phyloP scores from a whole-genome alignment of 2,329 filamentous ascomycete genomes.

The Curvularia eragrostidis region DNA sequence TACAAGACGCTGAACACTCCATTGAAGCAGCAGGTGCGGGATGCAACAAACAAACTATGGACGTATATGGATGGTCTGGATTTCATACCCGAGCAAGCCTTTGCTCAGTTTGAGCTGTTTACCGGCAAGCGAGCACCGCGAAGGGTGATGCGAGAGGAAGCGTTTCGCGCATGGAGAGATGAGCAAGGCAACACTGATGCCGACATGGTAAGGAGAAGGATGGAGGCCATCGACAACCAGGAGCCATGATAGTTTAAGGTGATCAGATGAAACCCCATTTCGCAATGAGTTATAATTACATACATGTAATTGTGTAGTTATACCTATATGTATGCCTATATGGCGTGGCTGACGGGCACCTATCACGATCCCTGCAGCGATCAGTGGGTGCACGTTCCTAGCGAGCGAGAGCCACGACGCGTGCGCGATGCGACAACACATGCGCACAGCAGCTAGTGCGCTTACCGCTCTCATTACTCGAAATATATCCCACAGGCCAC shows the following conservation, averaged over 20 bases:
- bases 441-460: slow-evolving; percentile 18
- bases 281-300: background rate
- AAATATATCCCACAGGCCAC: slow-evolving; percentile 10
- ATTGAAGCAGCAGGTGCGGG: slow-evolving; percentile 70
- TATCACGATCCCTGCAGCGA: slow-evolving; percentile 23
- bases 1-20: slow-evolving; percentile 78
- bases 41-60: slow-evolving; percentile 68
- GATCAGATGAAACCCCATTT: slow-evolving; percentile 4
- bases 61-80: slow-evolving; percentile 78
- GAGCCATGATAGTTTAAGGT: slow-evolving; percentile 33
- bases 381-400: slow-evolving; percentile 26
- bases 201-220: slow-evolving; percentile 42
- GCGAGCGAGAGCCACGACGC: slow-evolving; percentile 33
- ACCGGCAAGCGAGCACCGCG: slow-evolving; percentile 76
- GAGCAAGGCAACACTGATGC: slow-evolving; percentile 41
- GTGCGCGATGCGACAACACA: slow-evolving; percentile 29
- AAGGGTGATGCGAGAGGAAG: slow-evolving; percentile 72
- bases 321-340: background rate
- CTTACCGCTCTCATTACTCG: slow-evolving; percentile 6
- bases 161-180: slow-evolving; percentile 52
- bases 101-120: slow-evolving; percentile 82
- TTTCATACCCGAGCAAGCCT: slow-evolving; percentile 77
- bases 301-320: background rate
- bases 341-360: too few relatives aligned
- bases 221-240: slow-evolving; percentile 46